A percentile compares a stretch with the other conserved stretches of the same genome.
Evolutionary conservation across 495 filamentous ascomycete species (phyloP).

Genomic region (Tetracladium setigerum): DNA sequence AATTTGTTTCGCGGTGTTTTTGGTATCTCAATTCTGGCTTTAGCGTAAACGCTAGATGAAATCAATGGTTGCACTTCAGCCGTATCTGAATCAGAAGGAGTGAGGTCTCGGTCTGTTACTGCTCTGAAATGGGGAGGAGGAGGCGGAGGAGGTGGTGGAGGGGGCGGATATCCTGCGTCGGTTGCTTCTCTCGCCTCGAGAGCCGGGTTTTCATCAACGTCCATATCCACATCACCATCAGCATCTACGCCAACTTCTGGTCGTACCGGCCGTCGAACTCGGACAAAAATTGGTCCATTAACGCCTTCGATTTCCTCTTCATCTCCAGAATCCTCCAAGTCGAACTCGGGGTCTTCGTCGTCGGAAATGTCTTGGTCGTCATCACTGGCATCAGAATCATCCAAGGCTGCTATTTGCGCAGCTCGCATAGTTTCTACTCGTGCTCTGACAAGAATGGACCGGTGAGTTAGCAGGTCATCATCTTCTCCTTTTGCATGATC

Average conservation of each 20-base stretch:
- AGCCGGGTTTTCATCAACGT: conserved; percentile 25
- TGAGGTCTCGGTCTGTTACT: conserved; percentile 43
- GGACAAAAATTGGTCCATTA: conserved; percentile 35
- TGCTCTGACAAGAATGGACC: conserved; percentile 8
- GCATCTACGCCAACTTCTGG: conserved; percentile 28
- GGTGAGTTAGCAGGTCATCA: conserved; percentile 17
- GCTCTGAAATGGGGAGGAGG: conserved; percentile 32
- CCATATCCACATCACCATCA: conserved; percentile 54
- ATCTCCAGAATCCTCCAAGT: conserved; percentile 34
- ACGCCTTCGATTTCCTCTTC: conserved; percentile 36
- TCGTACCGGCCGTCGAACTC: conserved; percentile 3
- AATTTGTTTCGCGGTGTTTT: conserved; percentile 37
- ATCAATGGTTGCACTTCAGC: conserved; percentile 44
- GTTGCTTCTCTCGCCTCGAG: conserved; percentile 61
- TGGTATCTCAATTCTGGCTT: conserved; percentile 47
- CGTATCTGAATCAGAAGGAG: conserved; percentile 52
- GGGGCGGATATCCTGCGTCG: conserved; percentile 48
- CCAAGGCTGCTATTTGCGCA: conserved; percentile 27
- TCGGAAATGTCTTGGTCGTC: conserved; percentile 21
- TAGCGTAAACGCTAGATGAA: conserved; percentile 44
- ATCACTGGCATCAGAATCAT: conserved; percentile 37
- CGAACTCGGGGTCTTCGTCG: conserved; percentile 26
- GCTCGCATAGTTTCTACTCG: conserved; percentile 11
- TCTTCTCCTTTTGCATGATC: conserved; percentile 63
- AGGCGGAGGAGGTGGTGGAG: conserved; percentile 58